Conservation (phyloP, 352 stramenopile species). For the Chrysophaeum taylorii region DNA sequence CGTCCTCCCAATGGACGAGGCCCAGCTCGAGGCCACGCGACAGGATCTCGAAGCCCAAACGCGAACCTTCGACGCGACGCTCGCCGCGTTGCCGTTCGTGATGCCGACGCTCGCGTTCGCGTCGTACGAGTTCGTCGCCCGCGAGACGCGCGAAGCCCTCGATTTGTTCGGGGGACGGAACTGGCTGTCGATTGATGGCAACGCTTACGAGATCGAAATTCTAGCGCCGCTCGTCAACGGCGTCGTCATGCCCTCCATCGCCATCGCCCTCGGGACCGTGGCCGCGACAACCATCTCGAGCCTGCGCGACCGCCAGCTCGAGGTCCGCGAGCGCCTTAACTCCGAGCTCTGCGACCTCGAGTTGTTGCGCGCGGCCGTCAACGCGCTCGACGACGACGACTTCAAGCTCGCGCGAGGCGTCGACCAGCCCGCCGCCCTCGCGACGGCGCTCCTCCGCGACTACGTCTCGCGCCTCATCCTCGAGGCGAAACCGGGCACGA, state of each 20-base stretch:
- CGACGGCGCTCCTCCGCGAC: neutral
- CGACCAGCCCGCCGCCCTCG: neutral
- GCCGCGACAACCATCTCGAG: constrained; percentile 43
- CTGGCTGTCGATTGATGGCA: constrained; percentile 8
- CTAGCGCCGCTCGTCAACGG: constrained; percentile 47
- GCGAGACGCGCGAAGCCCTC: neutral
- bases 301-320: constrained; percentile 40
- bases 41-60: neutral
- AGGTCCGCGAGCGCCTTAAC: constrained; percentile 41
- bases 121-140: neutral
- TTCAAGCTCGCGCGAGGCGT: too few species aligned
- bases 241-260: constrained; percentile 40
- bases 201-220: constrained; percentile 37
- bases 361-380: neutral
- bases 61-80: neutral
- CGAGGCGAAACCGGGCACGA: too few species aligned
- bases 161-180: neutral
- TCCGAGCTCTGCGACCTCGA: constrained; percentile 24
- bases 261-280: constrained; percentile 45
- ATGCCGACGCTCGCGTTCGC: neutral
- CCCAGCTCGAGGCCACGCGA: neutral
- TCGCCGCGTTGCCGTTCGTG: neutral
- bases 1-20: neutral
- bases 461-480: neutral
- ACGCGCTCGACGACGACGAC: neutral